Base-by-base conservation (phyloP, 176 grass and related monocot species). In the Juncus effusus region DNA sequence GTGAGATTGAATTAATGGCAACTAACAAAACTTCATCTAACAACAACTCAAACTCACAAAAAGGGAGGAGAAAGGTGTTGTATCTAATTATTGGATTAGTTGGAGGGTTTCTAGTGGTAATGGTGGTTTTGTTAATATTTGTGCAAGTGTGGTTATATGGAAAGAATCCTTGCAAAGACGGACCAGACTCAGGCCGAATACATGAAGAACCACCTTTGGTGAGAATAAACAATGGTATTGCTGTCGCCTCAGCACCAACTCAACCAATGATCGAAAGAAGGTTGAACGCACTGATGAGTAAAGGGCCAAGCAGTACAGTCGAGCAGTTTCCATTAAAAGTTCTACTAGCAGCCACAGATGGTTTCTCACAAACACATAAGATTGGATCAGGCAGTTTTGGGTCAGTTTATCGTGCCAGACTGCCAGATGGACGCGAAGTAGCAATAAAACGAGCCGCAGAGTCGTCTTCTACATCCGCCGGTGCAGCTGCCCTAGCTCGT, bases 351-450 rank as follows among this genome's bases (percentile, higher is more conserved):
- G 89, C 51, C 63, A 93, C 94, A 6, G 64, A 10, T 42, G 62
- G 16, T 10, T 99, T 93, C 80, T 74, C 80, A 0, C 75, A 80
- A 12, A 38, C 63, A 7, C 80, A 89, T 37, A 87, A 82, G 78
- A 80, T 93, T 74, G 94, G 85, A 9, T 99, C 88, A 59, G 94
- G 88, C 47, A 84, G 88, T 76, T 99, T 99, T 65, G 94, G 94
- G 44, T 52, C 54, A 4, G 94, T 99, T 36, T 93, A 99, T 78
- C 88, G 80, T 44, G 88, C 94, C 3, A 59, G 19, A 35, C 80
- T 92, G 61, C 52, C 75, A 14, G 94, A 93, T 73, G 88, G 83
- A 11, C 83, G 94, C 60, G 80, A 82, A 55, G 85, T 99, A 6
- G 88, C 88, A 41, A 93, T 99, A 81, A 99, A 99, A 79, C 80